Base-by-base conservation (phyloP, 139 green algal species). In the Chlorella sp. region DNA sequence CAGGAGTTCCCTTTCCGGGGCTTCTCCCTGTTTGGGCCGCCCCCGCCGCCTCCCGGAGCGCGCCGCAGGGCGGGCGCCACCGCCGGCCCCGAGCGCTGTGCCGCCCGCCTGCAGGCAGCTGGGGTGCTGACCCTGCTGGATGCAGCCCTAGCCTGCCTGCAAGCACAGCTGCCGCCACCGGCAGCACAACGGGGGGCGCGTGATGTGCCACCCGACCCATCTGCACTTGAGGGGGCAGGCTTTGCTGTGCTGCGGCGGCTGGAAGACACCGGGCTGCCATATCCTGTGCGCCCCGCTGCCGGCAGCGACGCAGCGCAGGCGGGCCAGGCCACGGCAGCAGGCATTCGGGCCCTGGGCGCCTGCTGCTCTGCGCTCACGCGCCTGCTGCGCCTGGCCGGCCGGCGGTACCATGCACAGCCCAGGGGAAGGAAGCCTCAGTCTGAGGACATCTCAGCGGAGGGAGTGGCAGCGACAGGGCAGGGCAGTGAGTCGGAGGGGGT, bases 331-430 rank as follows among this genome's bases (percentile, higher is more conserved):
- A 78, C 71, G 3, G 26, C 71, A 11, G 71, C 71, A 16, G 71
- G 71, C 39, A 56, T 60, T 41, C 26, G 28, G 1, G 71, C 71
- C 39, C 26, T 78, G 0, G 41, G 18, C 71, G 28, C 71, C 71
- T 47, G 30, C 71, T 78, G 71, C 71, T 78, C 71, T 16, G 41
- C 7, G 5, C 71, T 78, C 20, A 23, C 41, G 4, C 71, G 71
- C 71, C 71, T 78, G 71, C 71, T 78, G 71, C 71, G 71, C 71
- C 41, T 78, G 71, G 71, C 41, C 41, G 62, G 39, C 39, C 25
- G 30, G 71, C 71, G 71, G 32, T 2, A 78, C 41, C 41, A 41
- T 5, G 71, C 39, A 9, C 71, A n/a, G 39, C 71, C 39, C 4
- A 5, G 0, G 38, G 21, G 23, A 34, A n/a, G n/a, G n/a, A 38